phyloP scores from a whole-genome alignment of 2,329 filamentous ascomycete species.

The Arthrobotrys musiformis region DNA sequence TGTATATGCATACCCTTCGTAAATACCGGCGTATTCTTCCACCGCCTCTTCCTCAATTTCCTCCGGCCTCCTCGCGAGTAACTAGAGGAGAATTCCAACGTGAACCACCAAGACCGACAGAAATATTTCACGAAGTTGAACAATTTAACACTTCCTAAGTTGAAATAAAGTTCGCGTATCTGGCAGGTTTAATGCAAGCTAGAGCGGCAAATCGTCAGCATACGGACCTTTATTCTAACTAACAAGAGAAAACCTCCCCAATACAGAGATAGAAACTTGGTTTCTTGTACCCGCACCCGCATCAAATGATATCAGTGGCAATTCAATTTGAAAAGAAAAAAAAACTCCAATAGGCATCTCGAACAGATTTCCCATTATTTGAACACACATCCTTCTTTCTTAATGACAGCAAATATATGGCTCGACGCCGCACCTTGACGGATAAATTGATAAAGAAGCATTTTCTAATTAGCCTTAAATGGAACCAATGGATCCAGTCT shows the following conservation, averaged over 20 bases:
- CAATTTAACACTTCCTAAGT: not conserved
- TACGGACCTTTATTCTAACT: slow-evolving; percentile 2
- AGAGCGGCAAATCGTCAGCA: slow-evolving; percentile 11
- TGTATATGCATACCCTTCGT: not conserved
- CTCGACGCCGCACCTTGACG: slow-evolving; percentile 21
- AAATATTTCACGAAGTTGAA: not conserved
- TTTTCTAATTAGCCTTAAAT: slow-evolving; percentile 1
- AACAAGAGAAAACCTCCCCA: not conserved
- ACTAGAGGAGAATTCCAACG: not conserved
- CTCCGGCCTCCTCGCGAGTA: not conserved
- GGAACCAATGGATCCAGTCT: not conserved
- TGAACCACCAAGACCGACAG: not conserved
- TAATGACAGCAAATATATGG: not conserved
- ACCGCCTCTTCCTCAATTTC: not conserved
- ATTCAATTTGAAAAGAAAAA: not conserved
- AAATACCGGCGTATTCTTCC: slow-evolving; percentile 11
- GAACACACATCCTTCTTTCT: not conserved
- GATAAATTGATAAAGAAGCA: slow-evolving; percentile 31
- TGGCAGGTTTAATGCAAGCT: slow-evolving; percentile 6
- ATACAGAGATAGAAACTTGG: not conserved
- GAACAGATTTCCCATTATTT: not conserved
- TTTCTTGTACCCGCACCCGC: not conserved
- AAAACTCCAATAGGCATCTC: not conserved
- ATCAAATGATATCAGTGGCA: slow-evolving; percentile 7
- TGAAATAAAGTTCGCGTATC: slow-evolving; percentile 22